Evolutionary conservation across 139 green algal species (phyloP).

Genomic region (Gonium pectorale): DNA sequence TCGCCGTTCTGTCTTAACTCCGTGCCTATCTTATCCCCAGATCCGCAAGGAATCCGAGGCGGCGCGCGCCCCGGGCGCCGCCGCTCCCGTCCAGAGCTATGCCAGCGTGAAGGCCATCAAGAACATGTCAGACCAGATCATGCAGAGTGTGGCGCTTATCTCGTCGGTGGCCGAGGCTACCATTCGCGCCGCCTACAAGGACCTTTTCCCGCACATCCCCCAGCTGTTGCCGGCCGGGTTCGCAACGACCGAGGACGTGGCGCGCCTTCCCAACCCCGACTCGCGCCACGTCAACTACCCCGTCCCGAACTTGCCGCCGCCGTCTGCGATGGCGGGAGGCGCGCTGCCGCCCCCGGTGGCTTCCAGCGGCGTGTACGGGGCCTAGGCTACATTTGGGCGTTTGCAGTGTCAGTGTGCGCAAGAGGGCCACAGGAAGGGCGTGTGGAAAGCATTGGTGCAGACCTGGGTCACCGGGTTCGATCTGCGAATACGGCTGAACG

Average conservation of each 20-base stretch:
- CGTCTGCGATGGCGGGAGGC: too few species aligned
- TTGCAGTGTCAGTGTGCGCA: too few species aligned
- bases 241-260: constrained; percentile 22
- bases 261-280: constrained; percentile 39
- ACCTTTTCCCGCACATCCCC: constrained; percentile 46
- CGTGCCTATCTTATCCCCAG: neutral
- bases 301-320: too few species aligned
- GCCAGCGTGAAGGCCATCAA: neutral
- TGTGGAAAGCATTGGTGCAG: too few species aligned
- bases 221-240: constrained; percentile 28
- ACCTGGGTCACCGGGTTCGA: too few species aligned
- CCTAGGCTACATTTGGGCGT: too few species aligned
- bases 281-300: too few species aligned
- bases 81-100: neutral
- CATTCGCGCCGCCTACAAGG: constrained; percentile 67
- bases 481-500: too few species aligned
- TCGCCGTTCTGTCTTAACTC: too few species aligned
- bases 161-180: constrained; percentile 72
- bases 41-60: constrained; percentile 32
- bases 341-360: too few species aligned
- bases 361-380: too few species aligned
- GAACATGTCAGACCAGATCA: neutral
- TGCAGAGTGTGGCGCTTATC: constrained; percentile 59
- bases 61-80: neutral
- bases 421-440: neutral